Base-by-base conservation (phyloP, 2,329 filamentous ascomycete species). In the Trichophyton simii region DNA sequence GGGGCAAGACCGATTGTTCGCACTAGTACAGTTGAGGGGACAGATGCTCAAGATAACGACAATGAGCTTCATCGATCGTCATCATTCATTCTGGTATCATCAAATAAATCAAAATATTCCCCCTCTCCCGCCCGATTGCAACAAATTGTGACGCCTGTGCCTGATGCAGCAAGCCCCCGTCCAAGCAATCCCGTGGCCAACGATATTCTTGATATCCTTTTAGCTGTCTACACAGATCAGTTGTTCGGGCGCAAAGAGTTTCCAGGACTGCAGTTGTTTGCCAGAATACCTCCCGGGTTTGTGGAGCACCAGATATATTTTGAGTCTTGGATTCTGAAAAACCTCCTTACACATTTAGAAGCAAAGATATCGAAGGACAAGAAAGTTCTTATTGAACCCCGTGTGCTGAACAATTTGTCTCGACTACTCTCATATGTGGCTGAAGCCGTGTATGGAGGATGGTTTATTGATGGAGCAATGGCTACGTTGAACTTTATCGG, bases 291-390 rank as follows among this genome's bases (percentile, higher is more conserved):
- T 1, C 90, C 94, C 0, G 91, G 92, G 0, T 96, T 95, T 68
- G 84, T 92, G 66, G 94, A 97, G 70, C 91, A 97, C 67, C 91
- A 96, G 68, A 90, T 91, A 0, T 95, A 91, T 71, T 96, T 99
- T 66, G 90, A 95, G 70, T 95, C 94, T 0, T 96, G 91, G 70
- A 78, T 97, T 2, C 77, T 97, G 20, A 83, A 86, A 31, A 87
- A 87, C 65, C 85, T 88, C 0, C 82, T 96, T 54, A 81, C 84
- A 2, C 83, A 87, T 34, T 76, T 96, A 15, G 83, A 83, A 38
- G 87, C 82, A 62, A 80, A 83, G 22, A 80, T 97, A 7, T 84
- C 89, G 63, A 75, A 87, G 1, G 83, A 91, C 65, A 84, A 88
- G 68, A 84, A 86, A 61, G 76, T 87, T 0, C 79, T 97, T 1